Base-by-base conservation (phyloP, 805 yeast species). In the Hagleromyces aurorensis region DNA sequence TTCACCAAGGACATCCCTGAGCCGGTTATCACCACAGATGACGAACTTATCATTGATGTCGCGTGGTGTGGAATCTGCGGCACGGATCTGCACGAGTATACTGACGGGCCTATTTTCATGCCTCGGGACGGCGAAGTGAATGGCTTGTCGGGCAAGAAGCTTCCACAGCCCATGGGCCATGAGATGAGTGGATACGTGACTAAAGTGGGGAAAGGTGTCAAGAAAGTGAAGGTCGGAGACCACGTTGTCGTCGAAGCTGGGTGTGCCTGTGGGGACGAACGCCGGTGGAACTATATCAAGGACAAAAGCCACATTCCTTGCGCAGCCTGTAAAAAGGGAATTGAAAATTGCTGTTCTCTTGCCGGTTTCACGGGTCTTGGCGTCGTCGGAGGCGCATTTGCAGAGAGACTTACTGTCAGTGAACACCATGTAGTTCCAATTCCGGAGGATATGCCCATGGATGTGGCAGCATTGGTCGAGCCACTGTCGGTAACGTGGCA, bases 201-300 rank as follows among this genome's bases (percentile, higher is more conserved):
- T 12, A 65, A 55, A 17, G 53, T 72, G 15, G 81, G 80, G 17
- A 21, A 57, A 0, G 57, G 37, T 16, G 79, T 73, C 3, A 54
- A 58, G 1, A 52, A 52, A 13, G 53, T 70, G n/a, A 55, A 65
- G 36, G 55, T 52, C 2, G 79, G 79, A 10, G 77, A 73, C 45
- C 66, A 67, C 22, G 82, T 78, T 16, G 78, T 70, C 13, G 69
- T 75, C 14, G 82, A 76, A 40, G 75, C 79, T 3, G 63, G 75
- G 4, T 69, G 72, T 19, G 69, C 70, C 29, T 78, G 81, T 52
- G 49, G 45, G 12, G 78, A 72, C 44, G 50, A 57, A 17, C 38
- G 46, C 23, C 52, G 70, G 22, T 67, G 60, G 51, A 55, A 55
- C 5, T 49, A 55, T 3, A 32, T 62, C 1, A 50, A 58, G 10